phyloP scores from a whole-genome alignment of 176 grass and related monocot species.

The Triticum monococcum region DNA sequence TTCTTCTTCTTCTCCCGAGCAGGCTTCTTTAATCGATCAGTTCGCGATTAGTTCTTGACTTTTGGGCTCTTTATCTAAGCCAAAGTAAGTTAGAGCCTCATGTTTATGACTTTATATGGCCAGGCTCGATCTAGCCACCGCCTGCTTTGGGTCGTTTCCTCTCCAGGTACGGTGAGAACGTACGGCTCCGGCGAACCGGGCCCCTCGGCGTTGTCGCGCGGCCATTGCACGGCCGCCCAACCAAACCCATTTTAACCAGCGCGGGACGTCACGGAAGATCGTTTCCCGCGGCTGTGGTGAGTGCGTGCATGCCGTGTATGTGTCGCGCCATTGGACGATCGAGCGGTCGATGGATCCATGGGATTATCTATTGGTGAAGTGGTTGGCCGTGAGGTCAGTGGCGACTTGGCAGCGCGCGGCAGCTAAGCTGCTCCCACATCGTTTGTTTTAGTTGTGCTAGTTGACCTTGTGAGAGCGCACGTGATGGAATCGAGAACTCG shows the following conservation, averaged over 20 bases:
- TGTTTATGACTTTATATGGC: neutral
- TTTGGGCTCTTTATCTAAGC: slow-evolving; percentile 2
- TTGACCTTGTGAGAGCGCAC: neutral
- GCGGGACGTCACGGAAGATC: neutral
- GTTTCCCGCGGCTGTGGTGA: too few species aligned
- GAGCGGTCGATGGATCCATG: neutral
- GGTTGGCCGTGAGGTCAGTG: slow-evolving; percentile 31
- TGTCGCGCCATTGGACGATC: neutral
- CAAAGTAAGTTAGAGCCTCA: neutral
- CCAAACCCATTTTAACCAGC: neutral
- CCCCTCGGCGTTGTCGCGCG: slow-evolving; percentile 29
- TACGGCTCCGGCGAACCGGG: slow-evolving; percentile 31
- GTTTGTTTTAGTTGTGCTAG: neutral
- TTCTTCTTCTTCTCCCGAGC: slow-evolving; percentile 13
- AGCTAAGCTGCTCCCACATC: neutral
- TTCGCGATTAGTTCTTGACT: slow-evolving; percentile 10
- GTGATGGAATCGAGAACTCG: neutral
- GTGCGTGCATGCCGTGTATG: neutral
- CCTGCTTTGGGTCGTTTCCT: neutral
- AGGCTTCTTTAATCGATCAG: slow-evolving; percentile 22
- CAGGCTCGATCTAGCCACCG: neutral
- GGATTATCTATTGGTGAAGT: slow-evolving; percentile 16
- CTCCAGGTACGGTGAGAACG: slow-evolving; percentile 34
- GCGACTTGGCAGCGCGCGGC: neutral
- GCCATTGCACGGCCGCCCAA: slow-evolving; percentile 31